A percentile compares a stretch with the other conserved stretches of the same genome.
Evolutionary conservation across 495 filamentous ascomycete species (phyloP).

Genomic region (Rostrohypoxylon terebratum): DNA sequence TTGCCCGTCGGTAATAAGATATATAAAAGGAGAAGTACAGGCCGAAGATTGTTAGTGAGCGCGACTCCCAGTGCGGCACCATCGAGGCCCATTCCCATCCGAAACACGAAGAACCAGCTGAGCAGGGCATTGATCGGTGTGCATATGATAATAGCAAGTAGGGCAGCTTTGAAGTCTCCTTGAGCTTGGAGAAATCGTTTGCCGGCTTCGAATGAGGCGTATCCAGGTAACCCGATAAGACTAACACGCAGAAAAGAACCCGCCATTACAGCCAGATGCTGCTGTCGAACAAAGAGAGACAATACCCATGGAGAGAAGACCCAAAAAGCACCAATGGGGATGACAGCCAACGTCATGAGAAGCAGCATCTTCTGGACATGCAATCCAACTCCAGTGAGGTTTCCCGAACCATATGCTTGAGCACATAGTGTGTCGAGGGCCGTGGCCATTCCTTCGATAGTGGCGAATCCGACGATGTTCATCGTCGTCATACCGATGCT

Average conservation of each 20-base stretch:
- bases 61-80: slow-evolving; percentile 68
- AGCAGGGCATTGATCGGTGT: slow-evolving; percentile 78
- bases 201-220: slow-evolving; percentile 76
- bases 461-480: slow-evolving; percentile 78
- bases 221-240: slow-evolving; percentile 74
- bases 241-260: slow-evolving; percentile 76
- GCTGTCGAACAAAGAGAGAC: slow-evolving; percentile 71
- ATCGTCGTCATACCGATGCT: slow-evolving; percentile 51
- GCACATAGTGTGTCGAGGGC: slow-evolving; percentile 81
- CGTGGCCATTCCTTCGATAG: slow-evolving; percentile 78
- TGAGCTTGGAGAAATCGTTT: slow-evolving; percentile 83
- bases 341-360: slow-evolving; percentile 71
- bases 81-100: slow-evolving; percentile 67
- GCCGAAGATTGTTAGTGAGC: slow-evolving; percentile 65
- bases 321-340: slow-evolving; percentile 77
- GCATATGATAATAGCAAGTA: slow-evolving; percentile 74
- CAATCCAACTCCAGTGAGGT: slow-evolving; percentile 74
- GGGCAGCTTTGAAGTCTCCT: slow-evolving; percentile 74
- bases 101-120: slow-evolving; percentile 81
- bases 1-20: slow-evolving; percentile 50
- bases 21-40: slow-evolving; percentile 63
- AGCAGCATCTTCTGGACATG: slow-evolving; percentile 78
- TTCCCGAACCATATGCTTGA: slow-evolving; percentile 80
- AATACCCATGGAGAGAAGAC: slow-evolving; percentile 70
- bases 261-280: slow-evolving; percentile 68